Percentiles rank a stretch among this genome's conserved stretches.
phyloP scores from a whole-genome alignment of 2,329 filamentous ascomycete genomes.

The Bipolaris oryzae region DNA sequence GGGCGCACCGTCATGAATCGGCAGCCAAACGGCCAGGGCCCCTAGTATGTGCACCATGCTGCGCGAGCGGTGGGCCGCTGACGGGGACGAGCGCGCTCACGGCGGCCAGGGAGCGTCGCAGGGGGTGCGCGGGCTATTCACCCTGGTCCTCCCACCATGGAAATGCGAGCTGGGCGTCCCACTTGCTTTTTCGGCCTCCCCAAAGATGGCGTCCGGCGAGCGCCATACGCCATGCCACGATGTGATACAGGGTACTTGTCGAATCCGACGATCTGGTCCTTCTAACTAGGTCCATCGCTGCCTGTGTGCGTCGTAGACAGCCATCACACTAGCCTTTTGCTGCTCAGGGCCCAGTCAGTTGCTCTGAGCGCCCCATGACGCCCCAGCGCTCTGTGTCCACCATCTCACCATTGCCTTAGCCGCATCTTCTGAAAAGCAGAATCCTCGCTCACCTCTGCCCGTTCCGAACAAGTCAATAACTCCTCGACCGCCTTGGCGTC shows the following conservation, averaged over 20 bases:
- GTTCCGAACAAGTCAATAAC: constrained; percentile 44
- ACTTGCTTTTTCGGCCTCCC: constrained; percentile 39
- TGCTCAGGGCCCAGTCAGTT: constrained; percentile 41
- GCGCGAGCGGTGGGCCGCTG: constrained; percentile 24
- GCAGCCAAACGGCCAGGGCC: constrained; percentile 37
- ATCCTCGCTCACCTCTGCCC: constrained; percentile 40
- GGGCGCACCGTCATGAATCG: constrained; percentile 37
- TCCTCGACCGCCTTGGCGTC: constrained; percentile 43
- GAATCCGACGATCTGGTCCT: constrained; percentile 50
- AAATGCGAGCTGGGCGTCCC: constrained; percentile 31
- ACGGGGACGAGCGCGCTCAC: constrained; percentile 25
- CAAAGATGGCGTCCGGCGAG: constrained; percentile 33
- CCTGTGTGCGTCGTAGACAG: constrained; percentile 33
- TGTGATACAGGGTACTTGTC: constrained; percentile 49
- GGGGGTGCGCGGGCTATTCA: constrained; percentile 23
- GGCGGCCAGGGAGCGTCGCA: constrained; percentile 25
- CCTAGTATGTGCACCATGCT: constrained; percentile 31
- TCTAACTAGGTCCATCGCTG: constrained; percentile 39
- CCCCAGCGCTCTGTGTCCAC: constrained; percentile 40
- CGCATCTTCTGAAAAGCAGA: constrained; percentile 46
- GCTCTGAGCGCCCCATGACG: constrained; percentile 44
- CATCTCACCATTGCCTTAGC: constrained; percentile 45
- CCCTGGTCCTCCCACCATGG: constrained; percentile 30
- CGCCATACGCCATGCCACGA: constrained; percentile 47
- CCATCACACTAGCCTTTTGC: constrained; percentile 44